These are phyloP conservation scores for Penicillium odoratum DNA, from an alignment of 495 filamentous ascomycete genomes.

Conservation along the genomic window DNA sequence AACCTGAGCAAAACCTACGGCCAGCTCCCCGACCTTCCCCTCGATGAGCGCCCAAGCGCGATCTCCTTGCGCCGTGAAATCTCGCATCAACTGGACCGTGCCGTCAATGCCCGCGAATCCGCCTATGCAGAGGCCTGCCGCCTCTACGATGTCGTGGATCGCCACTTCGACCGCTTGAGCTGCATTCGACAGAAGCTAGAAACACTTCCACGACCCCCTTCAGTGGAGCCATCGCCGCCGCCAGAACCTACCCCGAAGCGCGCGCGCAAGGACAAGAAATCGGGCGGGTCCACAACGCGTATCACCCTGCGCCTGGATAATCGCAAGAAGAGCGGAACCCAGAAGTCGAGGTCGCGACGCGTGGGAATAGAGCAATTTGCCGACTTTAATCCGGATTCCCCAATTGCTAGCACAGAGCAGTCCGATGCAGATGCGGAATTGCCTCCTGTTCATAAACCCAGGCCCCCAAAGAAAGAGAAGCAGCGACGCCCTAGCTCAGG, in stretches of 20 bases:
- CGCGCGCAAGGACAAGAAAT: conserved; percentile 46
- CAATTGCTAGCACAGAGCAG: conserved; percentile 48
- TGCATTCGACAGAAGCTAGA: conserved; percentile 82
- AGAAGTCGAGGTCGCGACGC: conserved; percentile 42
- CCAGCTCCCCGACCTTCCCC: conserved; percentile 60
- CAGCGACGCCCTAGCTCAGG: conserved; percentile 47
- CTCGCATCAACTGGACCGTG: conserved; percentile 69
- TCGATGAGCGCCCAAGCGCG: conserved; percentile 52
- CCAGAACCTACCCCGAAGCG: conserved; percentile 54
- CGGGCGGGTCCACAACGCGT: conserved; percentile 49
- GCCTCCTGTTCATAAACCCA: conserved; percentile 11
- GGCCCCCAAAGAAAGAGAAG: conserved; percentile 43
- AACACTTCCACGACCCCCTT: conserved; percentile 68
- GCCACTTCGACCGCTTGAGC: conserved; percentile 73
- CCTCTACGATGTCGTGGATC: conserved; percentile 73
- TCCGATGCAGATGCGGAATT: conserved; percentile 41
- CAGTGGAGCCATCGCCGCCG: conserved; percentile 64
- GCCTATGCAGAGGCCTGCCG: conserved; percentile 81
- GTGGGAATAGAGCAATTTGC: conserved; percentile 37
- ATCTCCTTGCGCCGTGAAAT: conserved; percentile 71
- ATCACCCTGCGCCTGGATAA: conserved; percentile 65
- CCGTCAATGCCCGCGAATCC: conserved; percentile 72
- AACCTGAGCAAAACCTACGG: conserved; percentile 73
- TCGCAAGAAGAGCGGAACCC: conserved; percentile 15
- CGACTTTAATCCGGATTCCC: conserved; percentile 44